Percentiles rank a stretch among this genome's conserved stretches.
Conservation (phyloP, 208 protist genomes). For the Acanthamoeba culbertsoni region DNA sequence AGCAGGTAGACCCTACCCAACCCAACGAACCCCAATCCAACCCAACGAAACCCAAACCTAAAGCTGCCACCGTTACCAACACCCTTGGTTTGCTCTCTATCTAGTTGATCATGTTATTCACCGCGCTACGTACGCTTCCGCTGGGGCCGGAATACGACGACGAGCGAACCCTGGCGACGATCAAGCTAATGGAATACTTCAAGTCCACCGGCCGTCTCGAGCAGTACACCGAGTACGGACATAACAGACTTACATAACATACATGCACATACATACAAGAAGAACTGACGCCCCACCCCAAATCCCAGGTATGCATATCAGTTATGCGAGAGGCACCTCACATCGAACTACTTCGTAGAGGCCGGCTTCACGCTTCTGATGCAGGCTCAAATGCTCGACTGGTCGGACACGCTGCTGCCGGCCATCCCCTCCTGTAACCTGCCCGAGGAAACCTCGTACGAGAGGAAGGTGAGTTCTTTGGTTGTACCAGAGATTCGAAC, state of each 20-base stretch:
- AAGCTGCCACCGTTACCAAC: not conserved
- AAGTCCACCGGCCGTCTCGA: slow-evolving; percentile 73
- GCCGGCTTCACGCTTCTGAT: slow-evolving; percentile 74
- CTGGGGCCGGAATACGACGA: slow-evolving; percentile 65
- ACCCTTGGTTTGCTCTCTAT: not conserved
- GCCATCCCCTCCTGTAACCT: not conserved
- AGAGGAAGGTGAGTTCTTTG: slow-evolving; percentile 61
- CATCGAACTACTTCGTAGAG: slow-evolving; percentile 27
- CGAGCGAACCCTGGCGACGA: slow-evolving; percentile 68
- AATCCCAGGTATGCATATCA: not conserved
- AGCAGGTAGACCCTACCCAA: not conserved
- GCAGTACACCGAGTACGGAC: slow-evolving; percentile 72
- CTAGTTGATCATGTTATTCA: slow-evolving; percentile 24
- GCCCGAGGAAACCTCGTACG: not conserved
- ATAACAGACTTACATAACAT: not conserved
- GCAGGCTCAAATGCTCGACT: slow-evolving; percentile 66
- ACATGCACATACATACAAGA: not conserved
- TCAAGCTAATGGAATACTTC: slow-evolving; percentile 75
- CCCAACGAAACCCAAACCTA: not conserved
- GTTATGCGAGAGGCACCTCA: not conserved
- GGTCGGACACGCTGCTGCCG: slow-evolving; percentile 47
- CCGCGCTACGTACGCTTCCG: not conserved
- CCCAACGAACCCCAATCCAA: not conserved
- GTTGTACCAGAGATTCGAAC: too few relatives aligned
- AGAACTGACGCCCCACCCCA: not conserved